Percentiles rank a stretch among this genome's conserved stretches.
Conservation (phyloP, 768 basidiomycete genomes). For the Tylopilus felleus region DNA sequence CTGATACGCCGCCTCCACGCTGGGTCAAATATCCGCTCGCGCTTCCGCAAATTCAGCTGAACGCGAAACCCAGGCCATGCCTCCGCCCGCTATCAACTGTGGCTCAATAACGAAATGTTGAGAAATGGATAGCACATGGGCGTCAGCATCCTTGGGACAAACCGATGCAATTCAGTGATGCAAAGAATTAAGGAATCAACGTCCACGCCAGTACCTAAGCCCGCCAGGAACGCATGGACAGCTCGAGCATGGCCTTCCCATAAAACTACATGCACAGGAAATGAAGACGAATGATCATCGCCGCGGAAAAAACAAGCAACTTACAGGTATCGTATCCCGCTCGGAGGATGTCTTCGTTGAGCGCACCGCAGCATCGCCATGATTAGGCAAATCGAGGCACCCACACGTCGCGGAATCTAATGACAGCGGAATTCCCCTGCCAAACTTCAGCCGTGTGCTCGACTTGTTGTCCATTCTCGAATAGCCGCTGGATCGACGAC, state of each 20-base stretch:
- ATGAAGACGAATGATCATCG: background rate
- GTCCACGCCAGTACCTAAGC: background rate
- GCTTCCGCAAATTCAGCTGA: background rate
- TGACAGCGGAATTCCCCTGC: too few relatives aligned
- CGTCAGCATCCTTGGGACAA: background rate
- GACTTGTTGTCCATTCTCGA: too few relatives aligned
- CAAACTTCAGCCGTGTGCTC: too few relatives aligned
- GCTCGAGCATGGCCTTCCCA: slow-evolving; percentile 1
- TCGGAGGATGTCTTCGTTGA: slow-evolving; percentile 5
- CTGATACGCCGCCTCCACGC: background rate
- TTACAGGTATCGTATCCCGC: background rate
- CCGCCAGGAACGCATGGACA: slow-evolving; percentile 4
- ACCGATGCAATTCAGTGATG: background rate
- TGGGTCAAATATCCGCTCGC: slow-evolving; percentile 2
- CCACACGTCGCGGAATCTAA: slow-evolving; percentile 6
- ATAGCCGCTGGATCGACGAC: too few relatives aligned
- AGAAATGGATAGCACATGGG: slow-evolving; percentile 1
- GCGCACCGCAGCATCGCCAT: slow-evolving; percentile 2
- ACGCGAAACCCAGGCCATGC: background rate
- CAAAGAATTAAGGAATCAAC: slow-evolving; percentile 6
- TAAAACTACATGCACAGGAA: background rate
- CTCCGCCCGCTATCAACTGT: background rate
- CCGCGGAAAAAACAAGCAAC: background rate
- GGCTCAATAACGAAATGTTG: slow-evolving; percentile 4
- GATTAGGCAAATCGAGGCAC: slow-evolving; percentile 1